A percentile compares a stretch with the other conserved stretches of the same genome.
Evolutionary conservation across 768 basidiomycete species (phyloP).

Genomic region (Lactarius tabidus): DNA sequence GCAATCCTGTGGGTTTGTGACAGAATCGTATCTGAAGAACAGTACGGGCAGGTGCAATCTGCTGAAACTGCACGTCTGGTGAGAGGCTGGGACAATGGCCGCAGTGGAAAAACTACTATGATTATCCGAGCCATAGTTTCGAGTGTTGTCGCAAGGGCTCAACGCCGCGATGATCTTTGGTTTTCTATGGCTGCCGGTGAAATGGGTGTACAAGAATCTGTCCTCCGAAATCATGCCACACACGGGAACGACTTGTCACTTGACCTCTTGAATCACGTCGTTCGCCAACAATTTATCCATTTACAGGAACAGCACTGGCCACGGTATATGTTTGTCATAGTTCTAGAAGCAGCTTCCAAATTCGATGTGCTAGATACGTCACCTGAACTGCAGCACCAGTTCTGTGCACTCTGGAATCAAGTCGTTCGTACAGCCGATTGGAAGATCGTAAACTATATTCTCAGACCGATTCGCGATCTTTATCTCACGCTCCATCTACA

Average conservation of each 20-base stretch:
- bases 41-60: neutral
- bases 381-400: neutral
- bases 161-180: neutral
- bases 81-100: neutral
- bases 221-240: neutral
- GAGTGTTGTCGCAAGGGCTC: neutral
- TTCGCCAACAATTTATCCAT: neutral
- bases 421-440: neutral
- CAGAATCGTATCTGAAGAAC: neutral
- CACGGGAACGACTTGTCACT: neutral
- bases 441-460: neutral
- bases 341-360: neutral
- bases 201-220: neutral
- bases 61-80: neutral
- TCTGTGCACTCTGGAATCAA: neutral
- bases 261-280: neutral
- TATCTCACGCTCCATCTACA: neutral
- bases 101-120: neutral
- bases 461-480: neutral
- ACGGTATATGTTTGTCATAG: fast-evolving
- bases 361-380: neutral
- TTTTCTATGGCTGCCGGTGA: neutral
- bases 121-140: neutral
- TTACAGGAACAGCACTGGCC: fast-evolving
- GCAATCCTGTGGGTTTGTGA: neutral